Evolutionary conservation across 176 grass and related monocot species (phyloP).

Genomic region (Juncus effusus): DNA sequence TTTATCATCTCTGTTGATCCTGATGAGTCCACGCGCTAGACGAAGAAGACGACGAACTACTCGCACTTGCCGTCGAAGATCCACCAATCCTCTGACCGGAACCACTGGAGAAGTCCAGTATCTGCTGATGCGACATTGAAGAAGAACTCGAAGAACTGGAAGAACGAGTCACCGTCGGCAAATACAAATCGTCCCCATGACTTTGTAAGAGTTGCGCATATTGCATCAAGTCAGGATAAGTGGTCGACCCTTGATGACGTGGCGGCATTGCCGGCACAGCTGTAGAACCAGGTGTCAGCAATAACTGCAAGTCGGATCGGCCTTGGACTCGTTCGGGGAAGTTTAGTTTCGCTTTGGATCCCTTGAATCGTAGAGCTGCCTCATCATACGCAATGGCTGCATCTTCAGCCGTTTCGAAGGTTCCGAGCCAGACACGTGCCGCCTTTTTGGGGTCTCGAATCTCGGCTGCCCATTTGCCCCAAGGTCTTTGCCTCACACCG

Average conservation of each 20-base stretch:
- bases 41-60: conserved; percentile 38
- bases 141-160: conserved; percentile 58
- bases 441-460: conserved; percentile 69
- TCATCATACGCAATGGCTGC: conserved; percentile 65
- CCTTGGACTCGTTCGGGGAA: conserved; percentile 86
- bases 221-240: conserved; percentile 67
- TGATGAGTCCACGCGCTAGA: conserved; percentile 23
- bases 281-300: conserved; percentile 46
- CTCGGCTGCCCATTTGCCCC: conserved; percentile 86
- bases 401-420: conserved; percentile 66
- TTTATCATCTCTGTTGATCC: conserved; percentile 27
- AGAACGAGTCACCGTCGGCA: conserved; percentile 26
- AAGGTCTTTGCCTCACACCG: conserved; percentile 60
- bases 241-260: conserved; percentile 15
- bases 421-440: conserved; percentile 73
- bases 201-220: conserved; percentile 87
- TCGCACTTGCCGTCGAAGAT: conserved; percentile 21
- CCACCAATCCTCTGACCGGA: conserved; percentile 39
- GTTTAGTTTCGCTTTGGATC: conserved; percentile 79
- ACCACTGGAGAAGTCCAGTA: conserved; percentile 42
- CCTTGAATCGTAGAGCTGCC: conserved; percentile 67
- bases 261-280: conserved; percentile 1
- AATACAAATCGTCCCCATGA: conserved; percentile 10
- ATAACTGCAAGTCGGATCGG: conserved; percentile 60
- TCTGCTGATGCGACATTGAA: conserved; percentile 29